A percentile compares a stretch with the other conserved stretches of the same genome.
Conservation (phyloP, 306 rosid genomes). For the Lablab purpureus region DNA sequence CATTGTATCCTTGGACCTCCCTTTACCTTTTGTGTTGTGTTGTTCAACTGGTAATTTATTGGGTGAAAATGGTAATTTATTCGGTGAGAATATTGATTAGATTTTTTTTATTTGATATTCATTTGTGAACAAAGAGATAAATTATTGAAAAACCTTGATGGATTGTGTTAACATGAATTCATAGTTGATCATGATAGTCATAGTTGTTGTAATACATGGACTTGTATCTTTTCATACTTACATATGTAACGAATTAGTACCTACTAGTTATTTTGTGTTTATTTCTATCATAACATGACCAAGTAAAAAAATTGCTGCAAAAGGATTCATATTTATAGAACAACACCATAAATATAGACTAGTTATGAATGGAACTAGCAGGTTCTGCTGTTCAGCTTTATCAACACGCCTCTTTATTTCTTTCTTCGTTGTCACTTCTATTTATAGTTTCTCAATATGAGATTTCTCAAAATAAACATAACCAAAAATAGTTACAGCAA, state of each 20-base stretch:
- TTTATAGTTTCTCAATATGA: too few relatives aligned
- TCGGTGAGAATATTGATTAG: too few relatives aligned
- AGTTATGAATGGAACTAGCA: background rate
- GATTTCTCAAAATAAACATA: too few relatives aligned
- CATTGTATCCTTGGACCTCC: constrained; percentile 34
- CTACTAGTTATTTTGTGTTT: background rate
- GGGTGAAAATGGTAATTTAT: too few relatives aligned
- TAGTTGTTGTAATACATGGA: constrained; percentile 15
- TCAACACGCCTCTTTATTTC: background rate
- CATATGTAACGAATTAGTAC: background rate
- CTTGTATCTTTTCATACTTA: background rate
- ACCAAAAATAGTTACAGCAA: too few relatives aligned
- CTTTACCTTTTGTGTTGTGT: constrained; percentile 33
- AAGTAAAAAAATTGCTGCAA: background rate
- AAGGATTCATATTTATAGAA: background rate
- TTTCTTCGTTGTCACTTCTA: too few relatives aligned
- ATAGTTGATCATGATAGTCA: constrained; percentile 1
- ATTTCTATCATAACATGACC: background rate
- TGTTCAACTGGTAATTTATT: too few relatives aligned
- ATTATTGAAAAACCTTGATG: constrained; percentile 27
- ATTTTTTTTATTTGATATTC: background rate
- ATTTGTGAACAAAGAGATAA: constrained; percentile 26
- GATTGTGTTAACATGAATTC: constrained; percentile 6
- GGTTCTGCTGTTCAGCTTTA: background rate
- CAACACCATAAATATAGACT: background rate